A percentile compares a stretch with the other conserved stretches of the same genome.
Evolutionary conservation across 805 yeast species (phyloP).

Genomic region (Millerozyma miso): DNA sequence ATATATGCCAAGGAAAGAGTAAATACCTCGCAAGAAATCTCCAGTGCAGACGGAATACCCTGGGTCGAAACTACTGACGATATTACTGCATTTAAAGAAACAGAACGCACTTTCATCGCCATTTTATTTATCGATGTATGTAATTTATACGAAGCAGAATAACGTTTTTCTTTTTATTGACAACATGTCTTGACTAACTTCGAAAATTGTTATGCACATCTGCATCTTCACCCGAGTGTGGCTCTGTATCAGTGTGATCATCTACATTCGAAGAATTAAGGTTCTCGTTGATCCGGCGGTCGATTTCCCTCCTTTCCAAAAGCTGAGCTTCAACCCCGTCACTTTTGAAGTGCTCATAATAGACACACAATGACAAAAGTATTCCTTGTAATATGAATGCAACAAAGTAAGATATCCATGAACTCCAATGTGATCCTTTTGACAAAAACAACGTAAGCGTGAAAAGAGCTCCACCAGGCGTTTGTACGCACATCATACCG

Average conservation of each 20-base stretch:
- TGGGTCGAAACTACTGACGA: no score
- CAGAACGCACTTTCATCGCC: no score
- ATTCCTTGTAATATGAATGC: conserved; percentile 68
- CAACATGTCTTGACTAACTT: no score
- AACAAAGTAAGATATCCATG: conserved; percentile 75
- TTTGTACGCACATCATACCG: conserved; percentile 79
- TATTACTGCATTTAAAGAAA: no score
- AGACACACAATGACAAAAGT: conserved; percentile 60
- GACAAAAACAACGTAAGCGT: conserved; percentile 65
- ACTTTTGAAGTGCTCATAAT: conserved; percentile 29
- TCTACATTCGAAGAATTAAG: conserved; percentile 7
- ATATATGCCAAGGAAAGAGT: no score
- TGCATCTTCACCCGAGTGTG: no score
- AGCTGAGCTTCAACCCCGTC: conserved; percentile 20
- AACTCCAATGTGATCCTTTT: conserved; percentile 80
- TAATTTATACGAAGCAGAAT: no score
- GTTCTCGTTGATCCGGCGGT: conserved; percentile 27
- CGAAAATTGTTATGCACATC: not conserved
- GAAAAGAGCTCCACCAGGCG: conserved; percentile 87
- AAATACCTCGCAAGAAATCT: no score
- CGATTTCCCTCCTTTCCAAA: conserved; percentile 25
- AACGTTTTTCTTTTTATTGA: no score
- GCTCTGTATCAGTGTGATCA: not conserved
- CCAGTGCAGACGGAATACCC: no score
- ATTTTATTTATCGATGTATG: no score